Percentiles rank a stretch among this genome's conserved stretches.
Conservation (phyloP, 179 eudicot genomes). For the Monotropa hypopitys region DNA sequence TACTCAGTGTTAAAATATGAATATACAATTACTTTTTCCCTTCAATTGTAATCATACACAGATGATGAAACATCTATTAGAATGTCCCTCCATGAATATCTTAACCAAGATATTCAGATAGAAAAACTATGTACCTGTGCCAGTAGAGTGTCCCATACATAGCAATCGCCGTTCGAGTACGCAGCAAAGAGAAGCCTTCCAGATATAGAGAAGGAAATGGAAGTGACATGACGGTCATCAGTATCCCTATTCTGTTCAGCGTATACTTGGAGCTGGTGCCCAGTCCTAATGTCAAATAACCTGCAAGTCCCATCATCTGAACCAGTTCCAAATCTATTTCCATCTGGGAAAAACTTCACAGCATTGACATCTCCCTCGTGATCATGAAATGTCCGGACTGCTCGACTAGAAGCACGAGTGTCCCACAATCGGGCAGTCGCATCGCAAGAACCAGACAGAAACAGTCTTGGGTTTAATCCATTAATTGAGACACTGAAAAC, state of each 20-base stretch:
- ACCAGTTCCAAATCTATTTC: conserved; percentile 90
- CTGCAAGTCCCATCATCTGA: conserved; percentile 88
- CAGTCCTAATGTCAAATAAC: conserved; percentile 86
- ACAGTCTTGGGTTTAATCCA: conserved; percentile 55
- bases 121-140: conserved; percentile 40
- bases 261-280: conserved; percentile 86
- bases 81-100: background rate
- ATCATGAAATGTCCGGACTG: conserved; percentile 75
- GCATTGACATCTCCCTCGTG: conserved; percentile 84
- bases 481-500: conserved; percentile 61
- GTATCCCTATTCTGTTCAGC: conserved; percentile 42
- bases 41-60: no score
- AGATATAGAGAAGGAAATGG: conserved; percentile 76
- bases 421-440: conserved; percentile 90
- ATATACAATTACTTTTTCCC: no score
- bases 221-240: conserved; percentile 48
- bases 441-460: conserved; percentile 89
- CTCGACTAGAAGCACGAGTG: conserved; percentile 92
- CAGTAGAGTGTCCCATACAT: conserved; percentile 85
- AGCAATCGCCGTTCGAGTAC: conserved; percentile 73
- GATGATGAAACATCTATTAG: background rate
- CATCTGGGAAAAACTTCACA: conserved; percentile 93
- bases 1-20: no score
- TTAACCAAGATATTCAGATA: background rate
- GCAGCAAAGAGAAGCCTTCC: conserved; percentile 90